Base-by-base conservation (phyloP, 352 stramenopile genomes). In the Phytopythium cucurbitacearum region DNA sequence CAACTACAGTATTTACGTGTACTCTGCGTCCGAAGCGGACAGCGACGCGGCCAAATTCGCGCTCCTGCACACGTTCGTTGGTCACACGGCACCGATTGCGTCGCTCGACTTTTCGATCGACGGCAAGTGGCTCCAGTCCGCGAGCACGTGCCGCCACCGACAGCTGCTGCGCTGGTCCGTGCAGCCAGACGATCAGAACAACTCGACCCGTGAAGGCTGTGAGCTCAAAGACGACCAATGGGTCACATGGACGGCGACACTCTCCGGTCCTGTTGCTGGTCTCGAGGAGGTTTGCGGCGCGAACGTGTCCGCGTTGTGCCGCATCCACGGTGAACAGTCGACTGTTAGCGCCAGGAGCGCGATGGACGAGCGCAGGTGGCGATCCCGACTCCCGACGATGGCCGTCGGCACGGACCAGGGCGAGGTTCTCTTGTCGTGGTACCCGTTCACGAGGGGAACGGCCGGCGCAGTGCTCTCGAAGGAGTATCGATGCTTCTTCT, bases 1-100 rank as follows among this genome's bases (percentile, higher is more conserved):
- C 21, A 77, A 96, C 57, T 89, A 73, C 42, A 78, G 73, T 32
- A 71, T 96, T 13, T 94, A 94, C 62, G 65, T 96, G 6, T 91
- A 91, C 49, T 13, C 52, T 6, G 51, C 34, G 12, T 10, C n/a
- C 9, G 33, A 48, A 48, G 21, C 46, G 51, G 15, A 53, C 7
- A 7, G 4, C 41, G 21, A 52, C 48, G 34, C 67, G 21, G 41
- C 60, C 5, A 52, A 52, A 3, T 78, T 75, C 50, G 73, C 82
- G 9, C 51, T 87, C 44, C 42, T 63, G 2, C 66, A 87, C 40
- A 71, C 69, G 7, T 89, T 91, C 57, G 62, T 73, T 1, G 82
- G 81, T 0, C 85, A 94, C 46, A 89, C 78, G 0, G 67, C 69
- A 3, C 79, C 64, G 37, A 70, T 96, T 12, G 55, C 62, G 1